These are phyloP conservation scores for Pythium oligandrum DNA, from an alignment of 352 stramenopile species.

Conservation along the genomic window DNA sequence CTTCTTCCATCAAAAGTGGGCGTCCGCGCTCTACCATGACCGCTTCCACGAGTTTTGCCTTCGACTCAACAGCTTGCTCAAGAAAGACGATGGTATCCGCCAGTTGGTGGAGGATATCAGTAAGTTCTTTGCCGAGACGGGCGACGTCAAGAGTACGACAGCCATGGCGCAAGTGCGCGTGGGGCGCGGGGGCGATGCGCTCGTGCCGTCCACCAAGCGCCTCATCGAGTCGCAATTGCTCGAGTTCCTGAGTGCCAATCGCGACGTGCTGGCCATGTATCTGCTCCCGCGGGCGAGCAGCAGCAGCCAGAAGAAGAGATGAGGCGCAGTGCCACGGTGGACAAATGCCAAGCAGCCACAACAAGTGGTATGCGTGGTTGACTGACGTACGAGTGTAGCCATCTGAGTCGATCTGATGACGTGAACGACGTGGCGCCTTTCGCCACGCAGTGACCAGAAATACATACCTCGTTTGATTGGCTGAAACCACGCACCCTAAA, in stretches of 20 bases:
- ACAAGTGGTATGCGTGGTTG: too few species aligned
- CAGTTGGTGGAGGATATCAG: constrained; percentile 57
- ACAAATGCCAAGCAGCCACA: too few species aligned
- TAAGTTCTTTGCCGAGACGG: constrained; percentile 56
- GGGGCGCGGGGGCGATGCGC: constrained; percentile 42
- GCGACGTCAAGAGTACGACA: constrained; percentile 58
- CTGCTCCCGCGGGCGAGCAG: constrained; percentile 38
- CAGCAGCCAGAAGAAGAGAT: constrained; percentile 16
- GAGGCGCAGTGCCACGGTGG: background rate
- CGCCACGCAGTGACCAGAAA: too few species aligned
- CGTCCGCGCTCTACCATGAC: constrained; percentile 70
- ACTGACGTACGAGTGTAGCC: too few species aligned
- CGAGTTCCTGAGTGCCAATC: constrained; percentile 68
- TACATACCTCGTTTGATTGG: too few species aligned
- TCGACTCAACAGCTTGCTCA: constrained; percentile 45
- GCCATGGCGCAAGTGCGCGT: constrained; percentile 61
- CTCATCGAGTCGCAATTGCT: constrained; percentile 76
- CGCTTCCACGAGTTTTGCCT: constrained; percentile 70
- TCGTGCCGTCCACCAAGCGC: constrained; percentile 66
- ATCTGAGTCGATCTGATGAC: too few species aligned
- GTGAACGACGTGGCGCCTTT: too few species aligned
- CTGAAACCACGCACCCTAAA: too few species aligned
- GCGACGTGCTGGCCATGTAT: constrained; percentile 82
- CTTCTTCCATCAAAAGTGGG: constrained; percentile 82
- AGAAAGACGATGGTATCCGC: constrained; percentile 66